Percentiles rank a stretch among this genome's conserved stretches.
These are phyloP conservation scores for Rubia peregrina DNA, from an alignment of 305 asterid genomes.

Conservation along the genomic window DNA sequence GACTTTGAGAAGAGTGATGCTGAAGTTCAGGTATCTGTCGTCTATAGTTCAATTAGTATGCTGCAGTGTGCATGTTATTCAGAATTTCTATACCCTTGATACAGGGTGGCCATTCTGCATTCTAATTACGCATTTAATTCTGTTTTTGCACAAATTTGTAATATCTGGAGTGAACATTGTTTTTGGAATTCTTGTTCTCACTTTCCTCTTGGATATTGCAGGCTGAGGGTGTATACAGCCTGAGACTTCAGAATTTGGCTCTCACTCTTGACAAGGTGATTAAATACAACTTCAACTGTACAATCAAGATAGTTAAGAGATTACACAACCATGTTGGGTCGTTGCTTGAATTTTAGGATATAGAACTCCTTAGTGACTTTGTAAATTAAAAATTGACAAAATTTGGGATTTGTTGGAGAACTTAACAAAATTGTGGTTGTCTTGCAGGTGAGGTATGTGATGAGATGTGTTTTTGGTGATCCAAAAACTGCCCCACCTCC, in stretches of 20 bases:
- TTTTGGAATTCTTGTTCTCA: constrained; percentile 2
- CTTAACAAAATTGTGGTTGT: background rate
- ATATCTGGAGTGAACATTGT: background rate
- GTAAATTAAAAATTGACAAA: background rate
- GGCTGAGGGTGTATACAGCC: constrained; percentile 99
- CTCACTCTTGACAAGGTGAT: constrained; percentile 93
- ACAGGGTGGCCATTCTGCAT: background rate
- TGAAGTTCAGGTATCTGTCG: constrained; percentile 73
- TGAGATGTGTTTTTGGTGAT: constrained; percentile 92
- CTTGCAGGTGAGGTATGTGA: constrained; percentile 89
- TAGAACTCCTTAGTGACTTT: background rate
- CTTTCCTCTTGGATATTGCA: constrained; percentile 28
- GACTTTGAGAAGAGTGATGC: constrained; percentile 94
- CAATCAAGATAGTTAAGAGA: background rate
- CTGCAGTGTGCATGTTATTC: background rate
- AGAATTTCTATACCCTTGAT: background rate
- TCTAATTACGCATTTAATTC: background rate
- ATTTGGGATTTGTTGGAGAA: too few relatives aligned
- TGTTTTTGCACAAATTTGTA: constrained; percentile 10
- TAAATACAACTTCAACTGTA: background rate
- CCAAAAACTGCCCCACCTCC: constrained; percentile 97
- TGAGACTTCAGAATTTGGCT: constrained; percentile 97
- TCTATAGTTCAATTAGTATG: background rate
- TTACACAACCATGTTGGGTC: background rate
- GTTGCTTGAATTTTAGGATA: background rate